phyloP scores from a whole-genome alignment of 1,284 basidiomycete species.

The Erythrobasidium hasegawianum region DNA sequence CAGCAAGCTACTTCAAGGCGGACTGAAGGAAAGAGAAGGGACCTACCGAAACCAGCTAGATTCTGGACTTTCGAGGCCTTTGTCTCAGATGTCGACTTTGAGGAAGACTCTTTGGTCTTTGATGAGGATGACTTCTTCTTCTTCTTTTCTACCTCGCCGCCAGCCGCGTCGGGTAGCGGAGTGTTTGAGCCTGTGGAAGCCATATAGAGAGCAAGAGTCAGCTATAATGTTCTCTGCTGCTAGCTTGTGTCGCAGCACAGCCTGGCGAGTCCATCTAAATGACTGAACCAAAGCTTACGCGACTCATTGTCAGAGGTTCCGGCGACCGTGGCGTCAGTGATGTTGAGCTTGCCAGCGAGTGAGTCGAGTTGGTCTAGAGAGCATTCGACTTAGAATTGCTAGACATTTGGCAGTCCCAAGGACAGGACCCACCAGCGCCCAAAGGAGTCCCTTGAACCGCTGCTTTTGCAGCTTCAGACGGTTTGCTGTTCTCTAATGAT shows the following conservation, averaged over 20 bases:
- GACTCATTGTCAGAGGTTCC: constrained; percentile 10
- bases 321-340: constrained; percentile 20
- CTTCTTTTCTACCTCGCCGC: constrained; percentile 33
- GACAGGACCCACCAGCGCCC: constrained; percentile 16
- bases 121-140: constrained; percentile 32
- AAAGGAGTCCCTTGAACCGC: constrained; percentile 29
- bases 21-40: background rate
- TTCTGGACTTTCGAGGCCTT: constrained; percentile 27
- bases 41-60: constrained; percentile 28
- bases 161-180: constrained; percentile 17
- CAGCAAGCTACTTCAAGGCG: background rate
- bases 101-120: constrained; percentile 29
- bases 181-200: constrained; percentile 18
- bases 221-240: background rate
- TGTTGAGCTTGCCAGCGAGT: constrained; percentile 30
- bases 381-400: no score
- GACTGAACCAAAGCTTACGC: constrained; percentile 6
- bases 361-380: constrained; percentile 23
- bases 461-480: constrained; percentile 31
- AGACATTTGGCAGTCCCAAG: no score
- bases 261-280: no score
- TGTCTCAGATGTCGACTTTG: constrained; percentile 11
- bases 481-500: constrained; percentile 30
- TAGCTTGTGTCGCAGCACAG: no score
- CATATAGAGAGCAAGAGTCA: background rate